Evolutionary conservation across 2,329 filamentous ascomycete species (phyloP), one percentile per base, ranked within the genome.

Genomic region (Fusarium buxicola): DNA sequence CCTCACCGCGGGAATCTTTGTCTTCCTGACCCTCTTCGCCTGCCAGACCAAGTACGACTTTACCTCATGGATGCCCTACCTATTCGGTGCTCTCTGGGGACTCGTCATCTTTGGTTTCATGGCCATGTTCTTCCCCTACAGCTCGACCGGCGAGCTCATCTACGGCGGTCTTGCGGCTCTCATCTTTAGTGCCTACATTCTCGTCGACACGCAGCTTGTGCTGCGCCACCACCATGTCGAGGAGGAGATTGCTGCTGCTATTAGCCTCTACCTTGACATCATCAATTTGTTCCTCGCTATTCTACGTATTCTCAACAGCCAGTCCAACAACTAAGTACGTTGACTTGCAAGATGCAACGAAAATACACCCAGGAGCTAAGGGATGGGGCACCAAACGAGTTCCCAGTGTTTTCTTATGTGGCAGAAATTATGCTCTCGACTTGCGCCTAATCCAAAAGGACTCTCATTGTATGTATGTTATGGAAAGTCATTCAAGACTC

Each of bases 11-110:
- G 91, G 89, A 47, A 91, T 94, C 73, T 94, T 94, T 73, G 81
- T 92, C 70, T 87, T 92, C 72, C 85, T 93, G 47, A 92, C 90
- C 2, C 78, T 94, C 39, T 98, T 99, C 76, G 95, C 95, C 45
- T 97, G 94, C 86, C 95, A 99, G 82, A 92, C 91, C 65, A 96
- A 96, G 77, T 99, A 99, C 75, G 95, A 99, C 82, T 99, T 99
- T 76, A 98, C 94, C 2, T 90, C 87, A 65, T 99, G 95, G 94
- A 92, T 94, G 82, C 94, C 95, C 15, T 98, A 97, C 75, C 86
- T 98, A 4, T 96, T 96, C 72, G 94, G 94, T 56, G 89, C 84
- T 1, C 85, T 99, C 15, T 98, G 95, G 95, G 89, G 91, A 7
- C 80, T 97, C 57, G 84, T 99, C 63, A 82, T 99, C 35, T 97